Evolutionary conservation across 495 filamentous ascomycete species (phyloP).

Genomic region (Neurospora sublineolata): DNA sequence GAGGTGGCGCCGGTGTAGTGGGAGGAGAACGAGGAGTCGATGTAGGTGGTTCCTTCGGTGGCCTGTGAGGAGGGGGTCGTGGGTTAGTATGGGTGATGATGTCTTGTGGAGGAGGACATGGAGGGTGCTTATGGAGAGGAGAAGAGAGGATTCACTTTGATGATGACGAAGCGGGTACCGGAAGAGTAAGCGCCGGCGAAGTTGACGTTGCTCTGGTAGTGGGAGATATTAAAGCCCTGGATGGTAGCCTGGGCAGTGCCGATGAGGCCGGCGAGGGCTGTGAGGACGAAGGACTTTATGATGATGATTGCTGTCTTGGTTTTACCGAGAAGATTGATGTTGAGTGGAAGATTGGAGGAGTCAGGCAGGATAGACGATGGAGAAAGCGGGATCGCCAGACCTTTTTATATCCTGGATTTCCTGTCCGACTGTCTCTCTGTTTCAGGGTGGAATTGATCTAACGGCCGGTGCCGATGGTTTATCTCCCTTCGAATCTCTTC

Average conservation of each 20-base stretch:
- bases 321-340: background rate
- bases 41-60: constrained; percentile 48
- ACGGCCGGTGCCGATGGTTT: background rate
- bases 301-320: background rate
- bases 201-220: constrained; percentile 47
- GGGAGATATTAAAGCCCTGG: constrained; percentile 55
- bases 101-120: background rate
- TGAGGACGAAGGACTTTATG: background rate
- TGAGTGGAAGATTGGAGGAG: background rate
- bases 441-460: background rate
- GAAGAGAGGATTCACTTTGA: constrained; percentile 48
- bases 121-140: background rate
- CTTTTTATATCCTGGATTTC: background rate
- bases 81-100: background rate
- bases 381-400: background rate
- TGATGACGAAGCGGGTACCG: constrained; percentile 57
- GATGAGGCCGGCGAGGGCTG: constrained; percentile 8
- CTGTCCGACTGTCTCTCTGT: background rate
- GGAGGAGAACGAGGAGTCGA: constrained; percentile 38
- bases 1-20: constrained; percentile 45
- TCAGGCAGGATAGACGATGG: background rate
- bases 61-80: constrained; percentile 29
- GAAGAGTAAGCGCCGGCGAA: constrained; percentile 41
- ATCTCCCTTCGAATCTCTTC: too few species aligned
- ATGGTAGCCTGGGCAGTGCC: constrained; percentile 31